Evolutionary conservation across 2,329 filamentous ascomycete genomes (phyloP), one percentile per base, ranked within the genome.

Genomic region (Trichoderma brevicompactum): DNA sequence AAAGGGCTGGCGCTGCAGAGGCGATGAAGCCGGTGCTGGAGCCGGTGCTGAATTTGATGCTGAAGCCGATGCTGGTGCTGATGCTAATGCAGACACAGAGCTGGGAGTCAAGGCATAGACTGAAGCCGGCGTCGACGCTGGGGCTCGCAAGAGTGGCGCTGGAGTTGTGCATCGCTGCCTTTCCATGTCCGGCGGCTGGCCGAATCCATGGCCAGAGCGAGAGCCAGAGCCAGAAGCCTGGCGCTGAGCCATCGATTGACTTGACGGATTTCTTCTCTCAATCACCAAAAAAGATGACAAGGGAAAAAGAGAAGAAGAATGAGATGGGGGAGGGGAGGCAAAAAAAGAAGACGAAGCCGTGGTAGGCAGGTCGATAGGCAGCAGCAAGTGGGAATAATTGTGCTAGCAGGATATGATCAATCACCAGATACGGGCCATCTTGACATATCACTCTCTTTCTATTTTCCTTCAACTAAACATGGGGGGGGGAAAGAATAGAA

Each of bases 211-310:
- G 49, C 34, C 44, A n/a, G 41, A 44, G 41, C 15, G 15, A 52
- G 58, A 7, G 46, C 46, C 38, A 34, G 46, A 61, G 17, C 58
- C 46, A 28, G 43, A 58, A 17, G 32, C n/a, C 19, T 17, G 38
- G 17, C 32, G 55, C 32, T 43, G 34, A 49, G 55, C 28, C 55
- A 61, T 61, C 43, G 58, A 61, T 48, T 19, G 55, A 58, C 43
- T 28, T 28, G 23, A 5, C 5, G 41, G 23, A 38, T 43, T 43
- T 32, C 53, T 13, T 8, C 7, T n/a, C 34, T 15, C 9, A 38
- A 49, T 40, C 8, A 34, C 44, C 56, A 12, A 12, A n/a, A 34
- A 19, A 36, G 10, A n/a, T 19, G 34, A 15, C 6, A 15, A 17
- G n/a, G 6, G 4, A 49, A 40, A 44, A 49, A 9, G 38, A 17